Evolutionary conservation across 352 stramenopile genomes (phyloP).

Genomic region (Albugo candida): DNA sequence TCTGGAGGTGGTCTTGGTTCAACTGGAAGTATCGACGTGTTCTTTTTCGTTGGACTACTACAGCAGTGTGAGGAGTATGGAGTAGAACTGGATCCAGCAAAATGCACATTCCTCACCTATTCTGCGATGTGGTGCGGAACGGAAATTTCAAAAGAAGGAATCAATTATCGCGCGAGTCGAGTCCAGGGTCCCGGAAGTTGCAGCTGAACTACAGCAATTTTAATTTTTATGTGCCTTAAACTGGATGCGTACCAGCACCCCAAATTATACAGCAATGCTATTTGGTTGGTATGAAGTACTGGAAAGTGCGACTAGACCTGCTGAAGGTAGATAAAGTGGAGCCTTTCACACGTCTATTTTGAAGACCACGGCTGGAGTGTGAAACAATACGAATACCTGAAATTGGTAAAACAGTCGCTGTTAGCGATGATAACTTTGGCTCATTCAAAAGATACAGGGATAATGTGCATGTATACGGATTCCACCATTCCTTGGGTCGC

Average conservation of each 20-base stretch:
- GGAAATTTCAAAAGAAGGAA: slow-evolving; percentile 4
- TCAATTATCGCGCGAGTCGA: slow-evolving; percentile 4
- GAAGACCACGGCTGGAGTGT: too few relatives aligned
- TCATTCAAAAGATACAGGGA: too few relatives aligned
- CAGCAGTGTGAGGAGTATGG: background rate
- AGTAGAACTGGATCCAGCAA: background rate
- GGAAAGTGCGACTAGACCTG: background rate
- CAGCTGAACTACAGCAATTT: slow-evolving; percentile 7
- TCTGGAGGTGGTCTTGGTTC: slow-evolving; percentile 3
- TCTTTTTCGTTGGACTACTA: slow-evolving; percentile 12
- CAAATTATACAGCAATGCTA: background rate
- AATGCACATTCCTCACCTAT: slow-evolving; percentile 1
- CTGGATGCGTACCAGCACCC: slow-evolving; percentile 1
- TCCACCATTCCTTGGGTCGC: too few relatives aligned
- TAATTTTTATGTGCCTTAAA: slow-evolving; percentile 8
- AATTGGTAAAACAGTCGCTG: too few relatives aligned
- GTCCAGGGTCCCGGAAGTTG: slow-evolving; percentile 4
- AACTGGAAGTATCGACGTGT: slow-evolving; percentile 1
- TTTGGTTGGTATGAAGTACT: background rate
- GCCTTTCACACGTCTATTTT: too few relatives aligned
- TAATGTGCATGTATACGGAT: too few relatives aligned
- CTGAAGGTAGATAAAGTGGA: background rate
- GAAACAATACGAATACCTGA: too few relatives aligned
- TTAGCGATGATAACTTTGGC: too few relatives aligned
- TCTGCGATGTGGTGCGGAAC: slow-evolving; percentile 4